These are phyloP conservation scores for Aaosphaeria pasadenensis DNA, from an alignment of 2,329 filamentous ascomycete genomes.

Conservation along the genomic window DNA sequence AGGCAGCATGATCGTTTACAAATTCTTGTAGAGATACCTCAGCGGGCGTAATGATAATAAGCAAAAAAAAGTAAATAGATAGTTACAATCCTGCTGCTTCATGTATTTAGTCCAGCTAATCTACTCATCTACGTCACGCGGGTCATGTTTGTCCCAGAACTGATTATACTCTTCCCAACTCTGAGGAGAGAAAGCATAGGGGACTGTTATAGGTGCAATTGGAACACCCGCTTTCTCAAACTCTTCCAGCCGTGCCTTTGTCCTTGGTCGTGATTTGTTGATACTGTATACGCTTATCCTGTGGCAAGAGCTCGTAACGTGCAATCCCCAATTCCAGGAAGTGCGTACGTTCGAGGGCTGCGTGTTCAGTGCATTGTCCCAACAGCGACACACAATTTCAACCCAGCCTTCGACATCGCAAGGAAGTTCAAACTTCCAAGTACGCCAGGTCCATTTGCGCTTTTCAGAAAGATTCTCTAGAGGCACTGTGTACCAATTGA, in stretches of 20 bases:
- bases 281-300: conserved; percentile 57
- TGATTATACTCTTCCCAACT: conserved; percentile 8
- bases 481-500: conserved; percentile 63
- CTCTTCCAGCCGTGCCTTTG: conserved; percentile 45
- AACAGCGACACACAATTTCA: conserved; percentile 43
- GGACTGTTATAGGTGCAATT: conserved; percentile 52
- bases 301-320: conserved; percentile 63
- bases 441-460: conserved; percentile 62
- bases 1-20: no score
- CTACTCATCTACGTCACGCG: conserved; percentile 16
- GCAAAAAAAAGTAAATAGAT: no score
- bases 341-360: conserved; percentile 44
- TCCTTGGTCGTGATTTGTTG: conserved; percentile 48
- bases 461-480: conserved; percentile 60
- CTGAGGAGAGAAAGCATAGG: conserved; percentile 26
- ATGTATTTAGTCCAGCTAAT: not conserved
- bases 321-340: conserved; percentile 62
- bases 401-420: conserved; percentile 51
- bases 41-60: no score
- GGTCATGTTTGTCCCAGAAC: conserved; percentile 7
- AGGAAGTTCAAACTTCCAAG: conserved; percentile 62
- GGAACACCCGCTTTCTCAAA: conserved; percentile 47
- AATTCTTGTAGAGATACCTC: no score
- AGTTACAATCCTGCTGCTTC: no score
- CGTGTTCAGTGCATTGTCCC: conserved; percentile 48